Conservation (phyloP, 805 yeast species). For the Phaffomyces thermotolerans region DNA sequence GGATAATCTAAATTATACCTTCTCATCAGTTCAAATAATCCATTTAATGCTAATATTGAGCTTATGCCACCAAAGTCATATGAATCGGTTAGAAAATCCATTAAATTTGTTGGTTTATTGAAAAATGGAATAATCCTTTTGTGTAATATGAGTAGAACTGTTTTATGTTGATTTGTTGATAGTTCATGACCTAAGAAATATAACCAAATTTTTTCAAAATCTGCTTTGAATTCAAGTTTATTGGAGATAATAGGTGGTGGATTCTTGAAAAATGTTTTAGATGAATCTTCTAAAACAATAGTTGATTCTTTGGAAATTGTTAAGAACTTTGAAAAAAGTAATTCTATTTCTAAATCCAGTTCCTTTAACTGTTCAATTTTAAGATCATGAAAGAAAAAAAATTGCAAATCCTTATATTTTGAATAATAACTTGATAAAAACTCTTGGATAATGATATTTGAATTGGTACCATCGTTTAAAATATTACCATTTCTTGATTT, state of each 20-base stretch:
- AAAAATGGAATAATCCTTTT: slow-evolving; percentile 78
- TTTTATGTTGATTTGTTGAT: slow-evolving; percentile 53
- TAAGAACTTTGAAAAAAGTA: slow-evolving; percentile 31
- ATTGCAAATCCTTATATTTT: slow-evolving; percentile 71
- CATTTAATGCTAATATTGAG: slow-evolving; percentile 77
- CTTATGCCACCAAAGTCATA: slow-evolving; percentile 57
- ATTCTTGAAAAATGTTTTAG: slow-evolving; percentile 33
- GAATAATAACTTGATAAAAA: slow-evolving; percentile 48
- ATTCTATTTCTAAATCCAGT: slow-evolving; percentile 5
- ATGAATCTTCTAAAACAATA: slow-evolving; percentile 25
- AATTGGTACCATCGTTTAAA: slow-evolving; percentile 40
- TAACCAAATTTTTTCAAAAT: slow-evolving; percentile 68
- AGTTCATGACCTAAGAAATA: slow-evolving; percentile 42
- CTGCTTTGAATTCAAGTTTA: slow-evolving; percentile 44
- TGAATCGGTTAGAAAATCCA: slow-evolving; percentile 92
- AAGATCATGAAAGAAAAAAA: slow-evolving; percentile 54
- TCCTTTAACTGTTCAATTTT: slow-evolving; percentile 17
- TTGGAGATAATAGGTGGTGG: slow-evolving; percentile 41
- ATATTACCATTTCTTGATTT: slow-evolving; percentile 32
- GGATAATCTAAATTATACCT: slow-evolving; percentile 85
- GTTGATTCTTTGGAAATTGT: slow-evolving; percentile 30
- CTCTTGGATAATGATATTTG: slow-evolving; percentile 44
- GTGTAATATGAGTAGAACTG: slow-evolving; percentile 64
- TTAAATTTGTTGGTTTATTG: slow-evolving; percentile 69
- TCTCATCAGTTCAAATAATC: slow-evolving; percentile 79